phyloP scores from a whole-genome alignment of 306 rosid genomes.

The Datisca glomerata region DNA sequence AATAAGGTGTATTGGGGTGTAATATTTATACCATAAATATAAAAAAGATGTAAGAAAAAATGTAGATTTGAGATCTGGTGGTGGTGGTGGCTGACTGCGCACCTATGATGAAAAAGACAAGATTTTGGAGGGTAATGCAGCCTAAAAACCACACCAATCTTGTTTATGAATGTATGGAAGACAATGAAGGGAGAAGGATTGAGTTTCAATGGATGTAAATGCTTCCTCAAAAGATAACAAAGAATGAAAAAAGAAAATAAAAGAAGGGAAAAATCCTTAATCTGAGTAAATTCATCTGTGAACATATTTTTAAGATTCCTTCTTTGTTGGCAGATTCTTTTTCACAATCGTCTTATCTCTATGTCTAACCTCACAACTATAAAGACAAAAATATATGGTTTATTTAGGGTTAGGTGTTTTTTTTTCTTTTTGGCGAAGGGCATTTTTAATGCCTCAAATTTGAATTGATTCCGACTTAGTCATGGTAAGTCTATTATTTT shows the following conservation, averaged over 20 bases:
- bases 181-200: constrained; percentile 35
- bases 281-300: too few species aligned
- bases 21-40: neutral
- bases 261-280: neutral
- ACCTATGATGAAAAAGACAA: constrained; percentile 50
- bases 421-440: too few species aligned
- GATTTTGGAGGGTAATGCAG: neutral
- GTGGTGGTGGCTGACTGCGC: constrained; percentile 45
- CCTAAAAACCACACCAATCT: constrained; percentile 2
- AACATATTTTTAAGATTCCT: constrained; percentile 2
- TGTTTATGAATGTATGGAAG: constrained; percentile 50
- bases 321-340: constrained; percentile 33
- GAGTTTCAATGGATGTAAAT: constrained; percentile 52
- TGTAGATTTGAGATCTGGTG: constrained; percentile 28
- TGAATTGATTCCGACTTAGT: too few species aligned
- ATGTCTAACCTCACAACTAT: constrained; percentile 4
- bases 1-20: too few species aligned
- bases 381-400: neutral
- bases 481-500: too few species aligned
- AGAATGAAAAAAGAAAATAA: neutral
- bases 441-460: too few species aligned
- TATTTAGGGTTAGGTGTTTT: too few species aligned
- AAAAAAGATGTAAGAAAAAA: neutral
- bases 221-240: neutral
- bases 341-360: constrained; percentile 36